Base-by-base conservation (phyloP, 2,329 filamentous ascomycete species). In the Domatiomyces catenatus region DNA sequence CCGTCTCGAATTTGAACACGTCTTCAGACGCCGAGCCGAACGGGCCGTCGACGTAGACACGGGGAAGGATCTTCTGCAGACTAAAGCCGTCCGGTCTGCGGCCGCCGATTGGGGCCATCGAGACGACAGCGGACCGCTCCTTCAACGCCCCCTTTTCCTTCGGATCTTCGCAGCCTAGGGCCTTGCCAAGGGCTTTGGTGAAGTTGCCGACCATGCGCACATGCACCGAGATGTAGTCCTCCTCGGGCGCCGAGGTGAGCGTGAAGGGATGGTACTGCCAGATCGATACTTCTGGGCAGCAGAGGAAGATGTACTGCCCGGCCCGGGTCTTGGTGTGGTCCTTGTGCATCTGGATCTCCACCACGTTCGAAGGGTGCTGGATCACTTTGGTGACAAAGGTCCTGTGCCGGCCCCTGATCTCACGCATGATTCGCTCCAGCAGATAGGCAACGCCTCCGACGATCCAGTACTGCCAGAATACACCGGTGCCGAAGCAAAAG, bases 201-300 rank as follows among this genome's bases (percentile, higher is more conserved):
- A 90, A 92, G 68, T 92, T 81, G 56, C 86, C 85, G n/a, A 82
- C 80, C 62, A 84, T 80, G 63, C 86, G 81, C 64, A 93, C 79
- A 67, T 93, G 86, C 42, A 93, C 81, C 1, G 85, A 90, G 58
- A 92, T 88, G 67, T 90, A 90, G 65, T 92, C 85, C 69, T 93
- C 86, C 67, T 93, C 86, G 2, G 86, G 86, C 1, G 86, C 86
- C 55, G 84, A 89, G 10, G 86, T 93, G 47, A 92, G 73, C 1
- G 86, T 90, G 66, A 92, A 92, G 0, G 86, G 86, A 60, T 90
- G 86, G 64, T 92, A 90, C 68, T 92, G 86, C 84, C 84, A 92
- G 45, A 92, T 73, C 1, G 85, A 90, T 15, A 92, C 80, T 57
- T 86, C 84, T 1, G 86, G 86, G 64, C 86, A 92, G 72, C 84